A percentile compares a stretch with the other conserved stretches of the same genome.
phyloP scores from a whole-genome alignment of 352 stramenopile genomes.

The Pythium brachiatum region DNA sequence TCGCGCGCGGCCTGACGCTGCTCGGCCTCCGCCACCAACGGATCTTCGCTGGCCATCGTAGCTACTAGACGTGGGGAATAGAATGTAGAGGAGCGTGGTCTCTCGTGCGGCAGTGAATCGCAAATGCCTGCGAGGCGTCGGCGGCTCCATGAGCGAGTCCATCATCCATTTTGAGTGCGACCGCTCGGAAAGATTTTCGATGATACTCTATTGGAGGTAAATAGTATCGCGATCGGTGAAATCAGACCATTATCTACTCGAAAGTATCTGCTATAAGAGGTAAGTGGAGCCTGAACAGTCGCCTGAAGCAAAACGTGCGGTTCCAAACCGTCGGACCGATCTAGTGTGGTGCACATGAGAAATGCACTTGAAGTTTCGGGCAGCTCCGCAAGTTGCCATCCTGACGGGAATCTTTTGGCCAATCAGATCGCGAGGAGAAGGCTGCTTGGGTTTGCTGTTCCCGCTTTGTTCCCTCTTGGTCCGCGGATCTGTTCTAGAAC shows the following conservation, averaged over 20 bases:
- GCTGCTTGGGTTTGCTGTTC: background rate
- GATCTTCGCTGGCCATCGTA: constrained; percentile 11
- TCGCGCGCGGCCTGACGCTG: constrained; percentile 15
- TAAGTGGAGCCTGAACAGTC: background rate
- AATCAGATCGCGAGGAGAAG: background rate
- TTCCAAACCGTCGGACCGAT: background rate
- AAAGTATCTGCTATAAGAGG: background rate
- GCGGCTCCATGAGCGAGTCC: background rate
- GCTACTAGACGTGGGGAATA: background rate
- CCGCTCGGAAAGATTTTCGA: background rate
- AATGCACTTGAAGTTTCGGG: background rate
- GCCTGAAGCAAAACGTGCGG: background rate
- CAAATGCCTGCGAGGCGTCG: background rate
- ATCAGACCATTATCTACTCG: background rate
- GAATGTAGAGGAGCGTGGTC: too few species aligned
- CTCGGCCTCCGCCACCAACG: constrained; percentile 7
- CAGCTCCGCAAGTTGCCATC: background rate
- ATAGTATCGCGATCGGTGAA: background rate
- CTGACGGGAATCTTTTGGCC: background rate
- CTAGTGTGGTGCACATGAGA: background rate
- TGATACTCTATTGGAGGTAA: background rate
- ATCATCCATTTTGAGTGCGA: background rate
- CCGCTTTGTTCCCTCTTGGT: background rate
- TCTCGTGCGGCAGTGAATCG: background rate
- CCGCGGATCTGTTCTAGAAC: background rate